These are phyloP conservation scores for Fusarium paranaense DNA, from an alignment of 2,329 filamentous ascomycete species.

Conservation along the genomic window DNA sequence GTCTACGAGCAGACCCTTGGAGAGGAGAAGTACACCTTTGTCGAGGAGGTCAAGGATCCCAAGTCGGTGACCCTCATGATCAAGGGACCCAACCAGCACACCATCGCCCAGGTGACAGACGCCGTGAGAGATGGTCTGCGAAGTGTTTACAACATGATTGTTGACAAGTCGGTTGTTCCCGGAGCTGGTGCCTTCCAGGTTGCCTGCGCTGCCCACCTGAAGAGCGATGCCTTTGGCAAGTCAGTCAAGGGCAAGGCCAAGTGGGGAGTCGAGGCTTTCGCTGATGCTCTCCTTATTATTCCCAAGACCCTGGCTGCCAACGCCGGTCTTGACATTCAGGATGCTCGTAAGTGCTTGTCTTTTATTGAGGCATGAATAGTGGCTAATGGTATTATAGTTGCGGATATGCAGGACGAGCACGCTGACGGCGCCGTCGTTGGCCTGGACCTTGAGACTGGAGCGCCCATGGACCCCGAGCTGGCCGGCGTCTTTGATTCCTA, in stretches of 20 bases:
- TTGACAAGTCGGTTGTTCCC: constrained; percentile 95
- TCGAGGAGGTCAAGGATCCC: constrained; percentile 98
- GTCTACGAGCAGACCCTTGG: constrained; percentile 98
- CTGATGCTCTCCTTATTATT: constrained; percentile 93
- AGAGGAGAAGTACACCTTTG: constrained; percentile 99
- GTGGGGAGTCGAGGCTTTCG: constrained; percentile 94
- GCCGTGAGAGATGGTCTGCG: constrained; percentile 94
- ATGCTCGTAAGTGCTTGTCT: constrained; percentile 77
- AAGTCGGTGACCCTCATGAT: constrained; percentile 98
- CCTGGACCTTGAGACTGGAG: constrained; percentile 85
- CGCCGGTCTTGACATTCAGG: constrained; percentile 95
- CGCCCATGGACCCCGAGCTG: constrained; percentile 94
- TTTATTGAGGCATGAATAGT: neutral
- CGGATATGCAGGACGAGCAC: constrained; percentile 86
- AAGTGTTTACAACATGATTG: constrained; percentile 99
- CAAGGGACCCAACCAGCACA: constrained; percentile 97
- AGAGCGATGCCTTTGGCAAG: constrained; percentile 87
- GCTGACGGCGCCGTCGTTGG: constrained; percentile 87
- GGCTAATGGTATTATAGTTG: constrained; percentile 67
- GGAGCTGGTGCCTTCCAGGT: constrained; percentile 97
- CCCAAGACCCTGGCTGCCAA: constrained; percentile 98
- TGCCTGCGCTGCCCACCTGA: constrained; percentile 87
- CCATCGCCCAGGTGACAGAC: constrained; percentile 95
- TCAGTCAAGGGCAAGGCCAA: constrained; percentile 98
- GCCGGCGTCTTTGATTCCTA: constrained; percentile 97